phyloP scores from a whole-genome alignment of 768 basidiomycete genomes.

The Phanerochaete sordida region DNA sequence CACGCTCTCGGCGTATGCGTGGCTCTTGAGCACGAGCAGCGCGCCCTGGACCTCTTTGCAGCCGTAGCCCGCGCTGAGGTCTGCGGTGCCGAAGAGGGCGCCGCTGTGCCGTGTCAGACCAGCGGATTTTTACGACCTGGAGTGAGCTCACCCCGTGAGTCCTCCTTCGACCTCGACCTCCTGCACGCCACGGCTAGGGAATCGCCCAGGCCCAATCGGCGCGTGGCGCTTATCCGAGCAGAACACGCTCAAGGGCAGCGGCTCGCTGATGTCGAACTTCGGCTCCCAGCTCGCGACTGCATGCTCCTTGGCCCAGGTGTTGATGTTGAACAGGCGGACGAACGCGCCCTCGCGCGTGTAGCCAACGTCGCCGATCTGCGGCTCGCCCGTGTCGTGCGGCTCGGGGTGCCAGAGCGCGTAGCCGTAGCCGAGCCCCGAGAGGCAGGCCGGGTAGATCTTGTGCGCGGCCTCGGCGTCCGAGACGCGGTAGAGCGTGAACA shows the following conservation, averaged over 20 bases:
- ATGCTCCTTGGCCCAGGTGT: background rate
- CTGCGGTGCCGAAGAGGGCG: background rate
- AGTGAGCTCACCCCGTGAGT: background rate
- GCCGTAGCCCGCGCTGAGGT: background rate
- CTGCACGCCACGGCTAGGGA: no score
- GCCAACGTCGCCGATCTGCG: slow-evolving; percentile 6
- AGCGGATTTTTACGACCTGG: background rate
- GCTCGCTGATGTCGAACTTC: background rate
- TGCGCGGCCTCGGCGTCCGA: no score
- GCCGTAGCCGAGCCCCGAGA: slow-evolving; percentile 1
- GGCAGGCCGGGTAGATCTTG: no score
- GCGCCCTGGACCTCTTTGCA: background rate
- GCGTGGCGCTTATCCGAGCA: background rate
- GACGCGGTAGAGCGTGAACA: no score
- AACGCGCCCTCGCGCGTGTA: slow-evolving; percentile 4
- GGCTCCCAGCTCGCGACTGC: background rate
- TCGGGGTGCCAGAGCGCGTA: slow-evolving; percentile 3
- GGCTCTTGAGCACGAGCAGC: background rate
- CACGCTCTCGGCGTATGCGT: background rate
- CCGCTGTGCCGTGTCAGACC: background rate
- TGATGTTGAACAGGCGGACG: slow-evolving; percentile 9
- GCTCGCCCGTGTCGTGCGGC: background rate
- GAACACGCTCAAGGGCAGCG: background rate
- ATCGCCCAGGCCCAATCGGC: background rate
- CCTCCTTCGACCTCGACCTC: background rate